Conservation (phyloP, 2,329 filamentous ascomycete genomes). For the Ascochyta rabiei region DNA sequence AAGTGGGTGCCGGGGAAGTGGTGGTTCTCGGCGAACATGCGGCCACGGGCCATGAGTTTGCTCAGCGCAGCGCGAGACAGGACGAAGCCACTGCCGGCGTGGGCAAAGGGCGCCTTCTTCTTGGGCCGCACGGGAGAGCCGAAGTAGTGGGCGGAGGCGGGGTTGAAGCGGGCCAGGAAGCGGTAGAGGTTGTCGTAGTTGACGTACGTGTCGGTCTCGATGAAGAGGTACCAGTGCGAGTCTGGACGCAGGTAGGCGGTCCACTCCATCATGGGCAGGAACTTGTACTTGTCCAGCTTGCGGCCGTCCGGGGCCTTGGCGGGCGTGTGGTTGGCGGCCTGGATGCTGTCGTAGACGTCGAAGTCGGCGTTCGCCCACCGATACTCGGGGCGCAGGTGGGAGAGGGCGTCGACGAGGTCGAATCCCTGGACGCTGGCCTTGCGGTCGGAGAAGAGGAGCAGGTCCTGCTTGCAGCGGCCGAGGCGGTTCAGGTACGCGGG, state of each 20-base stretch:
- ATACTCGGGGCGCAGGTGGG: conserved; percentile 51
- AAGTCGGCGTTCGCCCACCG: conserved; percentile 56
- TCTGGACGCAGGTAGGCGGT: conserved; percentile 47
- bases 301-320: conserved; percentile 59
- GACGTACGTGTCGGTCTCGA: conserved; percentile 48
- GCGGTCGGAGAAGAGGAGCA: conserved; percentile 65
- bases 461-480: conserved; percentile 61
- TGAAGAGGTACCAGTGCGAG: conserved; percentile 45
- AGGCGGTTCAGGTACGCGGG: conserved; percentile 62
- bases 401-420: conserved; percentile 56
- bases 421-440: conserved; percentile 58
- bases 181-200: conserved; percentile 50
- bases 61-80: conserved; percentile 58
- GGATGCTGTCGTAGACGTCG: conserved; percentile 56
- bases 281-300: conserved; percentile 65
- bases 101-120: conserved; percentile 48
- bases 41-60: conserved; percentile 45
- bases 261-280: conserved; percentile 61
- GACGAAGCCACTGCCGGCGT: conserved; percentile 53
- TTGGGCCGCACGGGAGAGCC: conserved; percentile 48
- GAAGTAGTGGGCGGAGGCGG: conserved; percentile 47
- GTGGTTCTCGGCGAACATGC: conserved; percentile 45
- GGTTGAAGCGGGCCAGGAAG: conserved; percentile 48
- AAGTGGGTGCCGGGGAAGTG: conserved; percentile 41
- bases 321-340: conserved; percentile 44